phyloP scores from a whole-genome alignment of 805 yeast species.

The Kazachstania africana region DNA sequence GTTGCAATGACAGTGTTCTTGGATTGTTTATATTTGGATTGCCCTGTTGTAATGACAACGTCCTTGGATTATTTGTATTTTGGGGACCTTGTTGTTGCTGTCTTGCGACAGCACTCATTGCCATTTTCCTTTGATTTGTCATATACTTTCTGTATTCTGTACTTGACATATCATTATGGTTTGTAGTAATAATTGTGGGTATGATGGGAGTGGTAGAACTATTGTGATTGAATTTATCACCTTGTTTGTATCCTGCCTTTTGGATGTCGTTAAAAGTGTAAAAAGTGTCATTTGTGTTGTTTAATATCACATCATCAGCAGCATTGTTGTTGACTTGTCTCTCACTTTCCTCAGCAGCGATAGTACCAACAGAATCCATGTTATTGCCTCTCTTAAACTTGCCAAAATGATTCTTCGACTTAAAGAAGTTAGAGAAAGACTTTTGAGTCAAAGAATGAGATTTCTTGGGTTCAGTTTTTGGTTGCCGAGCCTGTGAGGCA shows the following conservation, averaged over 20 bases:
- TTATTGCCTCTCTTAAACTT: slow-evolving; percentile 3
- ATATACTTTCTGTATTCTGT: slow-evolving; percentile 59
- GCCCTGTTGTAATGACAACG: slow-evolving; percentile 1
- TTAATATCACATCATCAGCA: slow-evolving; percentile 27
- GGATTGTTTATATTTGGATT: not conserved
- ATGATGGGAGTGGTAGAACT: slow-evolving; percentile 63
- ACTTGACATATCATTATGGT: slow-evolving; percentile 30
- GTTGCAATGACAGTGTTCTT: not conserved
- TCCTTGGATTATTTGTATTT: slow-evolving; percentile 12
- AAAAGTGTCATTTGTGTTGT: slow-evolving; percentile 25
- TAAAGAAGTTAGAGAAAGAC: slow-evolving; percentile 17
- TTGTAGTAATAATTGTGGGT: slow-evolving; percentile 45
- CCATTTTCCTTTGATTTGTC: slow-evolving; percentile 54
- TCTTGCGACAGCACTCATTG: slow-evolving; percentile 34
- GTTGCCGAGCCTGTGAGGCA: slow-evolving; percentile 5
- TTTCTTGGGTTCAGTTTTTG: slow-evolving; percentile 8
- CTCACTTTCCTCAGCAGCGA: slow-evolving; percentile 28
- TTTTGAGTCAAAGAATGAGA: slow-evolving; percentile 15
- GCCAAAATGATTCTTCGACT: slow-evolving; percentile 8
- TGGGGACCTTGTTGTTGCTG: slow-evolving; percentile 6
- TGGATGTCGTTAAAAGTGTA: slow-evolving; percentile 55
- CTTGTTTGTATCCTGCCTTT: slow-evolving; percentile 53
- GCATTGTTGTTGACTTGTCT: slow-evolving; percentile 22
- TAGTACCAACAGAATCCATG: slow-evolving; percentile 16
- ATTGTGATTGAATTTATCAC: slow-evolving; percentile 39